Base-by-base conservation (phyloP, 1,284 basidiomycete genomes). In the Bondarzewia mesenterica region DNA sequence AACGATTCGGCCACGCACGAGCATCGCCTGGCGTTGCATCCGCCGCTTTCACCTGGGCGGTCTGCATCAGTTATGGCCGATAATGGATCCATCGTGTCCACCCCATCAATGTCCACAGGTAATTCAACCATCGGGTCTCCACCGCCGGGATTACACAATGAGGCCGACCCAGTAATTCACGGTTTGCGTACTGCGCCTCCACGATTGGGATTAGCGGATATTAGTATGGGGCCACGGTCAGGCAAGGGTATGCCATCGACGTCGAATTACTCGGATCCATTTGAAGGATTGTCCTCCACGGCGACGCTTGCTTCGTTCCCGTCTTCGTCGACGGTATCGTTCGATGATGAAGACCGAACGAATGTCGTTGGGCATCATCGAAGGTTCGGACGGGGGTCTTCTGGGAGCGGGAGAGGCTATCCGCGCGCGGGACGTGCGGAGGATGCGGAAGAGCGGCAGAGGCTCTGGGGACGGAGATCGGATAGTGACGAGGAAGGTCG, bases 1-100 rank as follows among this genome's bases (percentile, higher is more conserved):
- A 72, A 68, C 45, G 63, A 68, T 12, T 50, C 58, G 21, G 75
- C 76, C 16, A 79, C 68, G 5, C 83, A 86, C 55, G 74, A 78
- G 51, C 76, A 71, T 49, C 67, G 79, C 47, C 58, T 62, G 15
- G 71, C 70, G 10, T 54, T 29, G 37, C 49, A 38, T 20, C 18
- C 18, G 18, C 44, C 42, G 16, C 25, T 38, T 20, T 42, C 35
- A 29, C 49, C 48, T 42, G 16, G 23, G 25, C 44, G 42, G 23
- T 36, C 37, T 8, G 46, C 48, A 22, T 36, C 50, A 35, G 32
- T 36, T 25, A 37, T 26, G 5, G 16, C 35, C 12, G n/a, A 41
- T 35, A 45, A 21, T 16, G 20, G 15, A 14, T 15, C 21, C 36
- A 27, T 25, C 10, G 21, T 16, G 16, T 44, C 27, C 29, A 32